Base-by-base conservation (phyloP, 1,139 yeast genomes). In the Scheffersomyces lignicola region DNA sequence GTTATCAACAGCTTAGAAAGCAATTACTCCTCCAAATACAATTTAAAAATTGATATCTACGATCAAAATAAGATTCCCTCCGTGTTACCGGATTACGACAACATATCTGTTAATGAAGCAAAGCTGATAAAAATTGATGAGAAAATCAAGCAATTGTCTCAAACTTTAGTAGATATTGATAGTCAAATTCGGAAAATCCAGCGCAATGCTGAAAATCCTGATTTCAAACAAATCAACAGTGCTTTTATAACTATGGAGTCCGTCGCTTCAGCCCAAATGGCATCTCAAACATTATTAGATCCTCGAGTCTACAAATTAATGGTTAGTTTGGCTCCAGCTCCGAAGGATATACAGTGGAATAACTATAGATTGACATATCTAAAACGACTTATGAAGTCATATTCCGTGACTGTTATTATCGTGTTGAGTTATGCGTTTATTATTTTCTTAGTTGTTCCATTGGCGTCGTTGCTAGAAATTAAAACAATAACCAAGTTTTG, bases 241-340 rank as follows among this genome's bases (percentile, higher is more conserved):
- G 92, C 92, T 0, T 84, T 84, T 50, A 76, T 84, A 5, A 84
- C 92, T 1, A 83, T 84, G 92, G 88, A 83, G 44, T 78, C 88
- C 0, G 92, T 83, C 1, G 92, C 92, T 0, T 78, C 85, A 31
- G 92, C 92, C 0, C 94, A 84, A 57, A 83, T 83, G 87, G 85
- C 87, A 3, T 92, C 92, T 0, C 94, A 84, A 51, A 84, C 92
- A 0, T 85, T 84, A 0, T 58, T 84, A 36, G 92, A 84, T 50
- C 92, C 92, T 5, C 68, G 87, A 40, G 89, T 82, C 7, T 80
- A 83, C 51, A 81, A 79, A 46, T 63, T 84, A 37, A 80, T 83
- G 41, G 83, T 86, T 0, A 67, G 76, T 25, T 61, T 83, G 37
- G 94, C 94, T 0, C 94, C 94, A 2, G 89, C 92, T 8, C 90